Base-by-base conservation (phyloP, 495 filamentous ascomycete genomes). In the Xylaria acuta region DNA sequence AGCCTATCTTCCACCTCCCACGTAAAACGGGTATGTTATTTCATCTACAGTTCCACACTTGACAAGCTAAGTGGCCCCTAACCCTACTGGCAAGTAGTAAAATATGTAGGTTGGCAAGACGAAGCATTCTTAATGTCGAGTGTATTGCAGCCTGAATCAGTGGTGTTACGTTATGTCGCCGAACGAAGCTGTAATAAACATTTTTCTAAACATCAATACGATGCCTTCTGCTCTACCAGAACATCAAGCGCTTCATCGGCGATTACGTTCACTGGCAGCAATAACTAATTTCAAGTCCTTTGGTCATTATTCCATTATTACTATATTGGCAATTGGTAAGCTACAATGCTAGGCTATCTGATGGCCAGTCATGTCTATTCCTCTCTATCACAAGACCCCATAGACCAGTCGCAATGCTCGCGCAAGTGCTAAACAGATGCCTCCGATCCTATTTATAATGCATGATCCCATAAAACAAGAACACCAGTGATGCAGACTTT, bases 401-500 rank as follows among this genome's bases (percentile, higher is more conserved):
- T 47, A 22, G 47, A 32, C 32, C 25, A 25, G 45, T 38, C 30
- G 45, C 64, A 25, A 56, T 67, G 49, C 14, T 67, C 32, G 18
- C 47, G 8, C 18, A 56, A 41, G 34, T 30, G 34, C 30, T 7
- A 30, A 12, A 40, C 5, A 54, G 14, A 34, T 56, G 30, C 49
- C 49, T 56, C 36, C 36, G 3, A 54, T n/a, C 36, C 47, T 12
- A 7, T 51, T 7, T 40, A 9, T 36, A 38, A 66, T 67, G 64
- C 64, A 67, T 41, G n/a, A 51, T 22, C 27, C 64, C 7, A 34
- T 51, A 67, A 56, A 53, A 56, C 64, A 67, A 6, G 8, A 67
- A 67, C 65, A 20, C 65, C 65, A 32, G 5, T 40, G 30, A 67
- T 67, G 47, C 64, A 67, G 22, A 41, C 49, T 51, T n/a, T 22